These are phyloP conservation scores for Porodaedalea pini DNA, from an alignment of 1,284 basidiomycete species.

Conservation along the genomic window DNA sequence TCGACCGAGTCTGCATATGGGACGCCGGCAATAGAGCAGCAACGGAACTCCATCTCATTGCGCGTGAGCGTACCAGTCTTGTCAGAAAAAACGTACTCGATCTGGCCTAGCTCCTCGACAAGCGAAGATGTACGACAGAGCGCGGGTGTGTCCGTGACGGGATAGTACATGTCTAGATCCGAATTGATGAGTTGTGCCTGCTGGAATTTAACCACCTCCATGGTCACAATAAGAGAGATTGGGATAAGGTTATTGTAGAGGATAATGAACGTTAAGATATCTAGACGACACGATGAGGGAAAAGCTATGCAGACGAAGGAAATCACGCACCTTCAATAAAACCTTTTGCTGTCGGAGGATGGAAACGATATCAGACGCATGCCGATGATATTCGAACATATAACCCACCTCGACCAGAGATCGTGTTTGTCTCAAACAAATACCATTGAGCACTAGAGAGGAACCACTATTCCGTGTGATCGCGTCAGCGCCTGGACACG, in stretches of 20 bases:
- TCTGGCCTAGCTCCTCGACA: constrained; percentile 98
- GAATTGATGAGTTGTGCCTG: constrained; percentile 97
- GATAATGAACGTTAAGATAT: constrained; percentile 98
- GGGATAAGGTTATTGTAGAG: constrained; percentile 99
- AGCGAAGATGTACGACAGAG: constrained; percentile 95
- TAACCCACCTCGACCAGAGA: constrained; percentile 58
- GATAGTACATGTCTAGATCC: constrained; percentile 96
- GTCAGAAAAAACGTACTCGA: constrained; percentile 98
- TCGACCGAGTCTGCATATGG: constrained; percentile 89
- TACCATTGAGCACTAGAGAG: constrained; percentile 85
- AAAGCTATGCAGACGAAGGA: neutral
- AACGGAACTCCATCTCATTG: constrained; percentile 98
- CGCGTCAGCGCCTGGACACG: neutral
- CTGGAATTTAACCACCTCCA: constrained; percentile 99
- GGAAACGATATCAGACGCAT: neutral
- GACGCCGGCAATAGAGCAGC: constrained; percentile 85
- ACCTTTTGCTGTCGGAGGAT: constrained; percentile 50
- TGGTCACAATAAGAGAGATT: constrained; percentile 98
- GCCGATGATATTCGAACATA: neutral
- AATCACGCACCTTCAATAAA: constrained; percentile 73
- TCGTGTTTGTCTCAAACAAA: constrained; percentile 54
- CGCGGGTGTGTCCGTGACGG: constrained; percentile 91
- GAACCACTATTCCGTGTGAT: constrained; percentile 64
- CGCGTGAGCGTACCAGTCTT: constrained; percentile 97
- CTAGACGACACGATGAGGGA: constrained; percentile 37